Base-by-base conservation (phyloP, 2,329 filamentous ascomycete species). In the Colletotrichum horii region DNA sequence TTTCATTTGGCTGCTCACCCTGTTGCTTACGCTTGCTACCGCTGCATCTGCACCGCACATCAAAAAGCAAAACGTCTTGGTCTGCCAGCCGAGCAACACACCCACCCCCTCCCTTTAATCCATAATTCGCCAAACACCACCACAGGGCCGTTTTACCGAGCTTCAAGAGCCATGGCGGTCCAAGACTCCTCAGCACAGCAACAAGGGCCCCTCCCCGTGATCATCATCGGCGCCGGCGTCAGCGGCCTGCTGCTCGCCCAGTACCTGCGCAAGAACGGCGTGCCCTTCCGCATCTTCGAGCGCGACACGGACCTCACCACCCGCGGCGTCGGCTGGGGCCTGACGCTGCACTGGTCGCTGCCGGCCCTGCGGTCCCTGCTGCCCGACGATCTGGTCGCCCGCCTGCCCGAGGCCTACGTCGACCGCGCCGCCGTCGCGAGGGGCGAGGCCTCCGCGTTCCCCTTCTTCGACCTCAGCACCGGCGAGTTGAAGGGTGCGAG, bases 281-380 rank as follows among this genome's bases (percentile, higher is more conserved):
- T 88, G 8, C 80, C 85, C 6, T 90, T 87, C 78, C 85, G 81
- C 32, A 83, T 92, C 66, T 91, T 90, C 78, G 90, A 91, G 79
- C 87, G 89, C n/a, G 87, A 90, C 77, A 73, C 79, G 7, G 85
- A 88, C 55, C 83, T 89, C 56, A 84, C 82, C 72, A 85, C 85
- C 32, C 89, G 87, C 36, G 89, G 83, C 24, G 84, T 87, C 6
- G 91, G 92, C 76, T 93, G 91, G 92, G 92, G 91, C 4, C 83
- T 93, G 72, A 93, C 91, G 0, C 84, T 93, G 72, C 90, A 93
- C 80, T 93, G 91, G 91, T 90, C 89, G 6, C 85, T 93, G 12
- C 85, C 88, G 0, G 86, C 85, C 2, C 83, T 93, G 55, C 85
- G 88, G 60, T 80, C 84, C 9, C 84, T 93, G 26, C 83, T 93